A percentile compares a stretch with the other conserved stretches of the same genome.
Evolutionary conservation across 257 asterid species (phyloP).

Genomic region (Nicotiana attenuata): DNA sequence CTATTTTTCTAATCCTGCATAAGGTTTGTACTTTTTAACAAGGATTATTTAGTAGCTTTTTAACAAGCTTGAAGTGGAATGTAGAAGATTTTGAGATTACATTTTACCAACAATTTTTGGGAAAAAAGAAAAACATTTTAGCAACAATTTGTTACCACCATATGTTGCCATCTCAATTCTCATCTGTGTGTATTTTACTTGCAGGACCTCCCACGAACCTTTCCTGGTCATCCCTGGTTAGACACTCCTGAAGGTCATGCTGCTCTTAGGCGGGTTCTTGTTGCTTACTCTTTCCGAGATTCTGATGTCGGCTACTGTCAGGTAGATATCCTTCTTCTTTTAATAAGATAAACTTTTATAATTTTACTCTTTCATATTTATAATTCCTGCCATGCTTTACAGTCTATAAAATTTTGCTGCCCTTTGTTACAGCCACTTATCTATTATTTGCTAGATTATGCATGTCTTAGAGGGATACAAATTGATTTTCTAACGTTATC

Average conservation of each 20-base stretch:
- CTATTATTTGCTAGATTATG: neutral
- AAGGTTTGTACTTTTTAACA: neutral
- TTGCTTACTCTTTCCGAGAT: conserved; percentile 92
- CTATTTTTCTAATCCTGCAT: neutral
- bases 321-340: conserved; percentile 30
- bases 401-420: neutral
- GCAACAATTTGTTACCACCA: neutral
- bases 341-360: too few species aligned
- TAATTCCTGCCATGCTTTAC: neutral
- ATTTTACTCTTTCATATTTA: too few species aligned
- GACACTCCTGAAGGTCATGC: conserved; percentile 94
- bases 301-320: conserved; percentile 99
- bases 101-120: neutral
- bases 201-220: conserved; percentile 97
- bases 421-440: neutral
- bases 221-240: conserved; percentile 99
- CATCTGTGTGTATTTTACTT: neutral
- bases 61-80: neutral
- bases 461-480: neutral
- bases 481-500: neutral
- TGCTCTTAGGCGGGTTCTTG: conserved; percentile 94
- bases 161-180: neutral
- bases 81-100: neutral
- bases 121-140: neutral
- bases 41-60: neutral